phyloP scores from a whole-genome alignment of 805 yeast genomes.

The Lachancea sp. region DNA sequence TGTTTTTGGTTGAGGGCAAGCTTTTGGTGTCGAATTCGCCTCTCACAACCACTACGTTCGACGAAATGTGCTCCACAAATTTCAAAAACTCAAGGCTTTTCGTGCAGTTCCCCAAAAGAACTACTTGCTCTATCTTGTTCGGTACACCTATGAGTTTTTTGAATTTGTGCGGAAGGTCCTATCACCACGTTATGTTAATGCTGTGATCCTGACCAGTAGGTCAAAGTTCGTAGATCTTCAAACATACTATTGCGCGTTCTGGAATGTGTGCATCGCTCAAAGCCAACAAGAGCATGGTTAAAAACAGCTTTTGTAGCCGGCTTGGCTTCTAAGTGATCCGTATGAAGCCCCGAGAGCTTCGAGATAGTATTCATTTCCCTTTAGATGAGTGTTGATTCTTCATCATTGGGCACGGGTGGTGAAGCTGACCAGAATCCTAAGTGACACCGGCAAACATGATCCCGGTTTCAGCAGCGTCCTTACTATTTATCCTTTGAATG shows the following conservation, averaged over 20 bases:
- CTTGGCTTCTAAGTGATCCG: too few relatives aligned
- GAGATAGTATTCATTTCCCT: too few relatives aligned
- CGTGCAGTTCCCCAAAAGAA: constrained; percentile 79
- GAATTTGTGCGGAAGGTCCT: constrained; percentile 52
- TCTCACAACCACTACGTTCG: constrained; percentile 66
- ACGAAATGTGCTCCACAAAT: constrained; percentile 61
- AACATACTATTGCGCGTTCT: constrained; percentile 62
- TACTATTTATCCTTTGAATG: too few relatives aligned
- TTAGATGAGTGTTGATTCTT: too few relatives aligned
- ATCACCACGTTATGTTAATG: constrained; percentile 8
- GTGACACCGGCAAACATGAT: too few relatives aligned
- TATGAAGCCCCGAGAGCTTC: too few relatives aligned
- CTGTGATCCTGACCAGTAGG: background rate
- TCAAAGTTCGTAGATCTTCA: background rate
- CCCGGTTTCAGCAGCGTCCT: too few relatives aligned
- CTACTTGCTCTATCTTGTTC: constrained; percentile 77
- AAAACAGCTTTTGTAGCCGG: background rate
- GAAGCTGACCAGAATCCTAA: too few relatives aligned
- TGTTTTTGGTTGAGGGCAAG: constrained; percentile 18
- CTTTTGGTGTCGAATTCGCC: constrained; percentile 70
- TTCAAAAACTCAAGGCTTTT: constrained; percentile 56
- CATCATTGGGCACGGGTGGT: too few relatives aligned
- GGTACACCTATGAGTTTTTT: constrained; percentile 65
- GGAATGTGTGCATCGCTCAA: constrained; percentile 91
- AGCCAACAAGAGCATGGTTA: constrained; percentile 61